Evolutionary conservation across 2,329 filamentous ascomycete genomes (phyloP), one percentile per base, ranked within the genome.

Genomic region (Paramyrothecium sp.): DNA sequence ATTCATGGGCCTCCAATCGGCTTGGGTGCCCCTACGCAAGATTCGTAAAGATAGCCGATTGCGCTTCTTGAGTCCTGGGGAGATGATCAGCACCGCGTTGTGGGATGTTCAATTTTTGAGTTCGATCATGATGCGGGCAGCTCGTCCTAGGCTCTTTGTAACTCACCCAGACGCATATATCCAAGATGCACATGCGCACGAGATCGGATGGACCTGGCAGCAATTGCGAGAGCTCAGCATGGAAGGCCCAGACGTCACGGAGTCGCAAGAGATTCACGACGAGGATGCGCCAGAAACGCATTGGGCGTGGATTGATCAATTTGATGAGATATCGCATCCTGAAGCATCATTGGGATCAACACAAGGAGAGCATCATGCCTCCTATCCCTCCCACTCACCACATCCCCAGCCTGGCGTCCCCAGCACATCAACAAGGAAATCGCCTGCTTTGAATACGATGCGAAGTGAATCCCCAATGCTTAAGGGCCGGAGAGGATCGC

Each of bases 21-120:
- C 83, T 0, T 91, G 89, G 82, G 81, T 93, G n/a, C 90, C 90
- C 5, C 76, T 94, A 19, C 84, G 90, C 53, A 93, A 93, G 69
- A 76, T 91, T 3, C 85, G 90, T 67, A 91, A 89, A 66, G 88
- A 91, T 57, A 87, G 88, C 0, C 83, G 86, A 23, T 79, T 94
- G 7, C 84, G 86, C 1, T 92, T 92, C 63, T 78, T 93, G 12
- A 83, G 82, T 7, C 86, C 85, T 1, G 78, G 85, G 1, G 90
- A 93, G 69, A 89, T 93, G 85, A 74, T 89, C 41, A 92, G 88
- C 1, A 85, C 89, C 0, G 82, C 86, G 1, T 72, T 87, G 3
- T 94, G 90, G 90, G 85, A 87, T 54, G 84, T 87, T 2, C 78
- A 84, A 11, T 93, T 93, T 60, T 78, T 94, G 26, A 80, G 81